A percentile compares a stretch with the other conserved stretches of the same genome.
These are phyloP conservation scores for Vachellia pachyceras DNA, from an alignment of 306 rosid genomes.

Conservation along the genomic window DNA sequence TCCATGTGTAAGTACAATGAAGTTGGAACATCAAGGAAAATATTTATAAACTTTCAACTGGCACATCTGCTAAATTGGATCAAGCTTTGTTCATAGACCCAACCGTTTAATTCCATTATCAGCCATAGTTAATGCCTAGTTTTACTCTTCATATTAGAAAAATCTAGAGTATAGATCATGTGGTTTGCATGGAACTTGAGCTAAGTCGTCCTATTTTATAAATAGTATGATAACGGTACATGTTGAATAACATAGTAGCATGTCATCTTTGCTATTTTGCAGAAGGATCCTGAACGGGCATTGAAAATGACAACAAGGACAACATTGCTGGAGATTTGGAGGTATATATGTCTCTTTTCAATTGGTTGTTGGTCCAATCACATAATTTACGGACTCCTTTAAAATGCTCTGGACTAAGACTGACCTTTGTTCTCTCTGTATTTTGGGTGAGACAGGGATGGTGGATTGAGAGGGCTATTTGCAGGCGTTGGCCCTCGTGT, in stretches of 20 bases:
- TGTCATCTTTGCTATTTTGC: conserved; percentile 26
- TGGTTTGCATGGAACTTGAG: no score
- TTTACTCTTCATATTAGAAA: conserved; percentile 23
- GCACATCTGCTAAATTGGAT: conserved; percentile 19
- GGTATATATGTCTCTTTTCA: conserved; percentile 48
- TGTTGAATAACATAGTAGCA: conserved; percentile 32
- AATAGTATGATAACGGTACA: conserved; percentile 18
- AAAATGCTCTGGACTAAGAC: conserved; percentile 33
- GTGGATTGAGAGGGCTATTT: conserved; percentile 80
- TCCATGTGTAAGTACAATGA: no score
- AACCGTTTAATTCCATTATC: neutral
- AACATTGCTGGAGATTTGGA: conserved; percentile 85
- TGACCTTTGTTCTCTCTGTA: conserved; percentile 27
- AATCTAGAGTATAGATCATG: no score
- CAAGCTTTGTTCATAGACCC: neutral
- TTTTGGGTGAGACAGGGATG: conserved; percentile 70
- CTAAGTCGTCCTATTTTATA: neutral
- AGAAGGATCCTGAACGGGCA: conserved; percentile 74
- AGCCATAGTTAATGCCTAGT: neutral
- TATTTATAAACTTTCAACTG: neutral
- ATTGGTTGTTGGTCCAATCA: conserved; percentile 4
- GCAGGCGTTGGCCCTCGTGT: conserved; percentile 86
- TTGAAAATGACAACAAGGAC: conserved; percentile 84
- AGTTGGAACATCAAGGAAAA: no score
- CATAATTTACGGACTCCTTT: neutral